Percentiles rank a stretch among this genome's conserved stretches.
Conservation (phyloP, 495 filamentous ascomycete species). For the Friedmanniomyces endolithicus region DNA sequence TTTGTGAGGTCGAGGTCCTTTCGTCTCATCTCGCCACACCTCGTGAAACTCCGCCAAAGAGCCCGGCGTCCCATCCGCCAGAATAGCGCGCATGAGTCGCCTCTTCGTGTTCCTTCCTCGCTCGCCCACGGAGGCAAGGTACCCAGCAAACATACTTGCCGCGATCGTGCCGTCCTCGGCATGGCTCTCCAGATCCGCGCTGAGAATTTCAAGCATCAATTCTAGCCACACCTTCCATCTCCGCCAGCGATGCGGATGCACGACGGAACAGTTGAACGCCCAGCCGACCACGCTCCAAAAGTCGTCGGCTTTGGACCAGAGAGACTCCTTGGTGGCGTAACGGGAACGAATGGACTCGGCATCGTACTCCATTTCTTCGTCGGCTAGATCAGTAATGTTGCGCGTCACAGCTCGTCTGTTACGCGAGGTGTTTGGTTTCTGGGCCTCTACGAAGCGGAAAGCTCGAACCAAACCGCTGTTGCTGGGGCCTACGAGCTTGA, state of each 20-base stretch:
- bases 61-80: conserved; percentile 45
- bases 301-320: conserved; percentile 64
- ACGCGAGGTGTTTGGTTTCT: neutral
- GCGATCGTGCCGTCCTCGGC: conserved; percentile 27
- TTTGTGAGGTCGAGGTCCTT: conserved; percentile 28
- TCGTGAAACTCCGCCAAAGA: conserved; percentile 44
- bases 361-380: conserved; percentile 18
- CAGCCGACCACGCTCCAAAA: conserved; percentile 88
- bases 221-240: conserved; percentile 74
- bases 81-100: conserved; percentile 45
- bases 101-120: conserved; percentile 24
- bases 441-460: conserved; percentile 37
- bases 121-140: conserved; percentile 37
- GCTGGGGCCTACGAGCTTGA: conserved; percentile 40
- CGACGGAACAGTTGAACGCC: conserved; percentile 81
- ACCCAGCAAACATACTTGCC: conserved; percentile 43
- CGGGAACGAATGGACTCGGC: conserved; percentile 39
- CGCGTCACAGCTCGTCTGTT: neutral
- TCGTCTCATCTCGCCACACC: conserved; percentile 50
- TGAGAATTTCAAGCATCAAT: conserved; percentile 64
- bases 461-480: conserved; percentile 39
- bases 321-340: conserved; percentile 48
- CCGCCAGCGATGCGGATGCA: conserved; percentile 59
- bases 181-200: conserved; percentile 53
- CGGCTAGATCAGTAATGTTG: conserved; percentile 24